phyloP scores from a whole-genome alignment of 2,329 filamentous ascomycete species.

The Pseudogymnoascus sp. region DNA sequence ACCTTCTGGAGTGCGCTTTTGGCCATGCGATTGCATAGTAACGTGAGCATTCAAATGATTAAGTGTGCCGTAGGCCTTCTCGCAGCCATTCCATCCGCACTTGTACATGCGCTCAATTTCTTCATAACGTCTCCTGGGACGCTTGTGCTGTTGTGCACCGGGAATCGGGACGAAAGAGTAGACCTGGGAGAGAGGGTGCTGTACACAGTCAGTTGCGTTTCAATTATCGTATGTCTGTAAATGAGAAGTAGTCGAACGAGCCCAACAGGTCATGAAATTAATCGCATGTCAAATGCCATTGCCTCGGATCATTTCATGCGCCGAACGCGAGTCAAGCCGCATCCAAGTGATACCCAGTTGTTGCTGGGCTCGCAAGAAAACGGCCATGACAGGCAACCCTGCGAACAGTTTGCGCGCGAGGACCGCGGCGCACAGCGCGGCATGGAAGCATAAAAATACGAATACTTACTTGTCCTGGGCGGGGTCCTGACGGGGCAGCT shows the following conservation, averaged over 20 bases:
- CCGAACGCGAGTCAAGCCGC: background rate
- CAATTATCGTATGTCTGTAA: conserved; percentile 12
- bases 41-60: conserved; percentile 98
- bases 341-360: background rate
- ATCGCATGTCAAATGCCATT: conserved; percentile 4
- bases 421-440: background rate
- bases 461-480: conserved; percentile 54
- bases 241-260: conserved; percentile 11
- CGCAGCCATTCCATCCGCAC: conserved; percentile 96
- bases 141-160: conserved; percentile 93
- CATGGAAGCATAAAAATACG: background rate
- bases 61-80: conserved; percentile 95
- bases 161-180: conserved; percentile 98
- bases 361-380: background rate
- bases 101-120: conserved; percentile 99
- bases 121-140: conserved; percentile 86
- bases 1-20: conserved; percentile 97
- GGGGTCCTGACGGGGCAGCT: conserved; percentile 42
- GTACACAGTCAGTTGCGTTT: conserved; percentile 22
- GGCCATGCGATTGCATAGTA: conserved; percentile 95
- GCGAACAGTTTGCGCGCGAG: background rate
- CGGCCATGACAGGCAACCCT: background rate
- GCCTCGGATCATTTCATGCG: background rate
- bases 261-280: conserved; percentile 1
- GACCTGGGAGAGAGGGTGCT: conserved; percentile 62